Base-by-base conservation (phyloP, 2,329 filamentous ascomycete species). In the Colletotrichum sp. region DNA sequence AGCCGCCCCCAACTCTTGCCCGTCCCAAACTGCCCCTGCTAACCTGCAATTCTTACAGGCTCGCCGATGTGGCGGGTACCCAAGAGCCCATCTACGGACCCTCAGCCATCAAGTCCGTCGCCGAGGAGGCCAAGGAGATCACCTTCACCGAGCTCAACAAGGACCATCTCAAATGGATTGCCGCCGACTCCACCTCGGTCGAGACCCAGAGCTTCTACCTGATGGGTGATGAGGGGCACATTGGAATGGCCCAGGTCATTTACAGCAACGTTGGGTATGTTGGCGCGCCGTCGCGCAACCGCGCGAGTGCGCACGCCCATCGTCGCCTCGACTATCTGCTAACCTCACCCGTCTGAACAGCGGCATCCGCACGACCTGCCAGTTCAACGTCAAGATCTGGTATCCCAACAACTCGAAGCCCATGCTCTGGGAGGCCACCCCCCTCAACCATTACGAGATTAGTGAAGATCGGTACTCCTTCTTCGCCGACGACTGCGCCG, bases 161-260 rank as follows among this genome's bases (percentile, higher is more conserved):
- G 81, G 90, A 96, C 62, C 93, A 98, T 84, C 86, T 98, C 82
- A 94, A 93, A 88, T 99, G 97, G 97, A 87, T 89, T 81, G 92
- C 90, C 30, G 91, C 96, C 88, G 93, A 95, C 79, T 94, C 93
- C 81, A 99, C 97, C 78, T 94, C 91, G 82, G 97, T 99, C 80
- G 97, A 99, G 90, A 98, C 95, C 34, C 94, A 98, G 88, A 96
- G 91, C 78, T 99, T 98, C 88, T 99, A 99, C 88, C 87, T 98
- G 82, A 93, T 93, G 85, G 89, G 94, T 72, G 95, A 98, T 77
- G 92, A 89, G 76, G 97, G 97, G 67, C 90, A 93, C 78, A 85
- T 96, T 78, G 95, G 91, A 69, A 91, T 98, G 85, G 92, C 92
- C 76, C 97, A 99, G 89, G 91, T 99, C 86, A 98, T 99, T 85